These are phyloP conservation scores for Xylariaceae sp. DNA, from an alignment of 2,329 filamentous ascomycete genomes.

Conservation along the genomic window DNA sequence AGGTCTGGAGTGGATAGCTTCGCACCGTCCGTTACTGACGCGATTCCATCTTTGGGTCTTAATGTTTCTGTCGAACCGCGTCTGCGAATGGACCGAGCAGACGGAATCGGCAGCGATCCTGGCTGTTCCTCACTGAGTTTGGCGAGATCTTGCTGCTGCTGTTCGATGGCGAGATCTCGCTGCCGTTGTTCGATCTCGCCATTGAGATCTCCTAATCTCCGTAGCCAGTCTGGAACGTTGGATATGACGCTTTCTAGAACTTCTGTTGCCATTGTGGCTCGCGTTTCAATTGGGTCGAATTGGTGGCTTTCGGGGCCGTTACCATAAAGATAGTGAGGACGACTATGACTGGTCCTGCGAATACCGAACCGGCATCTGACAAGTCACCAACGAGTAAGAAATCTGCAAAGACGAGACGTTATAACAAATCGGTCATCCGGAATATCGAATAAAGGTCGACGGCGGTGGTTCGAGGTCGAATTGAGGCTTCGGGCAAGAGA, in stretches of 20 bases:
- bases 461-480: no score
- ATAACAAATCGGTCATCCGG: no score
- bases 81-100: slow-evolving; percentile 42
- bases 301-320: no score
- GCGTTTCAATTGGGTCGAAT: slow-evolving; percentile 3
- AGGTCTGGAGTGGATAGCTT: slow-evolving; percentile 8
- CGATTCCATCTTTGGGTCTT: slow-evolving; percentile 42
- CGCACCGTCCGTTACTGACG: slow-evolving; percentile 18
- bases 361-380: slow-evolving; percentile 9
- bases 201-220: slow-evolving; percentile 54
- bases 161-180: slow-evolving; percentile 55
- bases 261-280: slow-evolving; percentile 42
- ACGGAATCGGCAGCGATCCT: slow-evolving; percentile 26
- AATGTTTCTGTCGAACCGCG: slow-evolving; percentile 51
- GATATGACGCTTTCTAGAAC: slow-evolving; percentile 48
- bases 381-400: no score
- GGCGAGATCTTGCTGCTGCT: slow-evolving; percentile 57
- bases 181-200: slow-evolving; percentile 58
- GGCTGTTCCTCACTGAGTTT: slow-evolving; percentile 35
- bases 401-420: no score
- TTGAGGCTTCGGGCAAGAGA: no score
- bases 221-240: slow-evolving; percentile 56
- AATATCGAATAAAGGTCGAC: no score
- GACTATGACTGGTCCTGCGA: slow-evolving; percentile 6
- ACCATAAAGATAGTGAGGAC: no score